A percentile compares a stretch with the other conserved stretches of the same genome.
phyloP scores from a whole-genome alignment of 164 flowering plant species.

The Kalanchoe fedtschenkoi region DNA sequence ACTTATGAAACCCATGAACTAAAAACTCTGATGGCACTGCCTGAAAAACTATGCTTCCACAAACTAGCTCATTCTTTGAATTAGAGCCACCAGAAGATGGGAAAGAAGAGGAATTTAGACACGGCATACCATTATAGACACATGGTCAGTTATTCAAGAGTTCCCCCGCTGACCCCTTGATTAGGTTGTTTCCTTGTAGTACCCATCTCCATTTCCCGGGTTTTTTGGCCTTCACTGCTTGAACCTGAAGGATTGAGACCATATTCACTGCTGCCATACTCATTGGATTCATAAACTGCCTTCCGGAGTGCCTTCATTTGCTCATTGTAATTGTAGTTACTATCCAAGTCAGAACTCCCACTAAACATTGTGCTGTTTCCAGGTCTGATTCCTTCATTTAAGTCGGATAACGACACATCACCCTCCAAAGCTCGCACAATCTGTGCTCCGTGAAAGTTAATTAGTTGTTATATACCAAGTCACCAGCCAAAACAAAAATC shows the following conservation, averaged over 20 bases:
- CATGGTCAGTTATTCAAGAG: not conserved
- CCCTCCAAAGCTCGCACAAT: constrained; percentile 4
- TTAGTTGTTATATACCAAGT: not conserved
- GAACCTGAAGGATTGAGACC: constrained; percentile 2
- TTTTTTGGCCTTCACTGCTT: constrained; percentile 4
- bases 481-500: not conserved
- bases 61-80: no score
- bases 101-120: no score
- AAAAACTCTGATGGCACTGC: no score
- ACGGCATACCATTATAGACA: not conserved
- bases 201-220: not conserved
- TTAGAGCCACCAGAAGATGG: no score
- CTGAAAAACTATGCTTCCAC: no score
- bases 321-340: not conserved
- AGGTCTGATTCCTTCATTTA: not conserved
- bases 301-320: not conserved
- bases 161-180: not conserved
- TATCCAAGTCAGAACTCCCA: not conserved
- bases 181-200: not conserved
- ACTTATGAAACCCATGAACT: no score
- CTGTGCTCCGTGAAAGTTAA: not conserved
- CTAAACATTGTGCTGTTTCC: not conserved
- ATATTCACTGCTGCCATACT: not conserved
- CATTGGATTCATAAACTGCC: not conserved
- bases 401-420: not conserved